Base-by-base conservation (phyloP, 306 rosid species). In the Dryas alaskensis region DNA sequence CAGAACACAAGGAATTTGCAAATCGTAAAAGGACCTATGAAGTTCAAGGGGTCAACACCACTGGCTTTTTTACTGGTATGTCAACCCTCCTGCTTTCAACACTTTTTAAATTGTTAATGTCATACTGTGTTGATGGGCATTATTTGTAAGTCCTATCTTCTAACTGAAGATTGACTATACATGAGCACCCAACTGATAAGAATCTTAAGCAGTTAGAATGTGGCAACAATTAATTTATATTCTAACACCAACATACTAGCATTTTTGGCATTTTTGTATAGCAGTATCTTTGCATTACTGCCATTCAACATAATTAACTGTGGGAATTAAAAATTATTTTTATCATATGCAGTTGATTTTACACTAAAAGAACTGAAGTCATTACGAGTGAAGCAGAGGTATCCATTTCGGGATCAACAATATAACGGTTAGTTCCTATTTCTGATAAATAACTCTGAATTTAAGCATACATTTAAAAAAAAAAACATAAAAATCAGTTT, bases 1-100 rank as follows among this genome's bases (percentile, higher is more conserved):
- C 83, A 17, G 69, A 83, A 4, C 80, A 87, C 74, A 72, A 72
- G 73, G 84, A 92, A 80, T 94, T 92, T 79, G 88, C 90, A 43
- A 25, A 86, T 70, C 97, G 95, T 27, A 92, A 84, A 84, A 87
- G 89, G 73, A 94, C 93, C 48, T 94, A 89, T 74, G 95, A 92
- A 51, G 96, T 89, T 73, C 84, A 94, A 74, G 93, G 97, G 62
- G 19, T 0, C 71, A 86, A 84, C 10, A 8, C 49, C 17, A 87
- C 97, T 51, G 99, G 99, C n/a, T 94, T 85, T 81, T 94, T 94
- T 58, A 37, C 81, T 22, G 92, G 99, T 92, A 86, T 51, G 50
- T 27, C 53, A 76, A 42, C 79, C 73, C 77, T 73, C 72, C 40
- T 46, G 57, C 53, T 68, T 50, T 60, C 16, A 37, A 5, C 47